Conservation (phyloP, 352 stramenopile genomes). For the Phytopythium kandeliae region DNA sequence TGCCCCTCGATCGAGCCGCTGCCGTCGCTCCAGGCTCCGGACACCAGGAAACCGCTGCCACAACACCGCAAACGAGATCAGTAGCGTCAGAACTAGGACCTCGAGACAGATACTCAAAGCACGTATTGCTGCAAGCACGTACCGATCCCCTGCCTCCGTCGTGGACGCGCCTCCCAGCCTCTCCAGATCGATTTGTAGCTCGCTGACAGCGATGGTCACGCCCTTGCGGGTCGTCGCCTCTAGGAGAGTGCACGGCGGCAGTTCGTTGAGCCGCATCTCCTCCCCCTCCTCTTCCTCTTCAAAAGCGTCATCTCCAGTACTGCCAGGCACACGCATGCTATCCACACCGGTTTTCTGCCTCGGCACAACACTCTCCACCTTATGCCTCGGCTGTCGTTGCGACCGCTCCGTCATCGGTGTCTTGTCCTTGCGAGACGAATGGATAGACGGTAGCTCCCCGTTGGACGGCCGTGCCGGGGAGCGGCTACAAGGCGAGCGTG, state of each 20-base stretch:
- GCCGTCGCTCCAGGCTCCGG: conserved; percentile 32
- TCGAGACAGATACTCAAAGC: neutral
- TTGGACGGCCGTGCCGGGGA: conserved; percentile 1
- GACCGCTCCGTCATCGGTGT: neutral
- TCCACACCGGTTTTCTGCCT: neutral
- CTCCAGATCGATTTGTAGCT: conserved; percentile 56
- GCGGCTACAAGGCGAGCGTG: conserved; percentile 12
- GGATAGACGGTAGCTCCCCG: neutral
- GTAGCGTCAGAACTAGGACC: neutral
- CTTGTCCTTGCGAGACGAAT: neutral
- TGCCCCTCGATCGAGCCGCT: conserved; percentile 19
- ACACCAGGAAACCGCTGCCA: conserved; percentile 47
- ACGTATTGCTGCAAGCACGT: neutral
- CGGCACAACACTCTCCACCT: neutral
- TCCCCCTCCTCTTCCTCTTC: conserved; percentile 15
- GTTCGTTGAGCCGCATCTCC: conserved; percentile 20
- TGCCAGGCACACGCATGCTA: too few species aligned
- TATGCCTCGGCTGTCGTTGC: neutral
- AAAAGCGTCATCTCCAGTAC: too few species aligned
- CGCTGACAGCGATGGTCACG: conserved; percentile 47
- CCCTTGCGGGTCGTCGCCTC: conserved; percentile 63
- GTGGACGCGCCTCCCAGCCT: conserved; percentile 1
- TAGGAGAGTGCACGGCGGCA: conserved; percentile 36
- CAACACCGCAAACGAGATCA: neutral
- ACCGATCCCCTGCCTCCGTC: conserved; percentile 42